Evolutionary conservation across 352 stramenopile genomes (phyloP).

Genomic region (Globisporangium parvum): DNA sequence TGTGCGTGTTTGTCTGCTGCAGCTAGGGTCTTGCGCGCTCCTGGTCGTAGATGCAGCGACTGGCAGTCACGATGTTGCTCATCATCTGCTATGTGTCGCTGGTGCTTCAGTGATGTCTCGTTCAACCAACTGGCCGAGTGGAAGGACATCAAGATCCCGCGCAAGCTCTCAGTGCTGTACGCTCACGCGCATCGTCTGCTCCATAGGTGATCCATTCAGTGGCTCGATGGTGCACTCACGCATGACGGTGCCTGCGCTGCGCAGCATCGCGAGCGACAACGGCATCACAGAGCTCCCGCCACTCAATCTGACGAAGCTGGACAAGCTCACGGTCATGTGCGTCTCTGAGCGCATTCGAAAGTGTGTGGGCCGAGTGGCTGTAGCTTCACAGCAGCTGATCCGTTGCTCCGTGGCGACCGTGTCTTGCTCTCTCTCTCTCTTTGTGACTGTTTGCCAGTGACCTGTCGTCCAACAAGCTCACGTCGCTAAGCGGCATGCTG

Average conservation of each 20-base stretch:
- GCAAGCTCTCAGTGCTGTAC: conserved; percentile 9
- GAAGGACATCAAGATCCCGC: background rate
- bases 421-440: too few species aligned
- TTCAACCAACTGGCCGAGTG: conserved; percentile 10
- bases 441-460: conserved; percentile 7
- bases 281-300: conserved; percentile 5
- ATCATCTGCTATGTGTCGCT: background rate
- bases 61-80: background rate
- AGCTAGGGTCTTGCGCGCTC: background rate
- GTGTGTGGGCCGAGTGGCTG: too few species aligned
- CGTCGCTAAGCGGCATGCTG: conserved; percentile 12
- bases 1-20: background rate
- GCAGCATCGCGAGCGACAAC: conserved; percentile 14
- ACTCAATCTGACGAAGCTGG: conserved; percentile 8
- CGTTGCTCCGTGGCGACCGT: too few species aligned
- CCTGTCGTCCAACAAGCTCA: conserved; percentile 18
- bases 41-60: background rate
- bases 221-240: background rate
- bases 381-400: too few species aligned
- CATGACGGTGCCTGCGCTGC: background rate
- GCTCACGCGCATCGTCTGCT: background rate
- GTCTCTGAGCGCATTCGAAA: background rate
- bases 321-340: conserved; percentile 8
- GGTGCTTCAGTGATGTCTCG: conserved; percentile 7
- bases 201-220: too few species aligned